A percentile compares a stretch with the other conserved stretches of the same genome.
Evolutionary conservation across 805 yeast species (phyloP).

Genomic region (Saccharomycopsis babjevae): DNA sequence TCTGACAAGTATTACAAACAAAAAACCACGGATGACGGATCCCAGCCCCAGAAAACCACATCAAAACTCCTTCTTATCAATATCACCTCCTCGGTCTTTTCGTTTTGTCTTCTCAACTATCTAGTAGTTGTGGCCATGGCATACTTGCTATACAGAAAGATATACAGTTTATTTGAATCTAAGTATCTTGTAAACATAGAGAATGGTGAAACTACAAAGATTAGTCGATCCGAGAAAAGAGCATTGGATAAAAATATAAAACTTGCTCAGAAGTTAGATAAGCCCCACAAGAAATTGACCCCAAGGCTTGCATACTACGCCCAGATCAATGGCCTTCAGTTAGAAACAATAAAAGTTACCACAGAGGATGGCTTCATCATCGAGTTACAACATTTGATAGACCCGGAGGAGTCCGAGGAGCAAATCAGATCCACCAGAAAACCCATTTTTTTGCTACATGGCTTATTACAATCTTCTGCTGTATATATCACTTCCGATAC

Average conservation of each 20-base stretch:
- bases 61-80: not conserved
- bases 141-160: not conserved
- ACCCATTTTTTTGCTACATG: conserved; percentile 77
- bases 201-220: not conserved
- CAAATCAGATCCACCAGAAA: conserved; percentile 25
- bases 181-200: not conserved
- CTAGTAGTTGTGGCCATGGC: not conserved
- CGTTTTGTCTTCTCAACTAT: not conserved
- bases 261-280: not conserved
- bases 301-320: conserved; percentile 64
- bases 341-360: conserved; percentile 47
- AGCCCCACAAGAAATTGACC: conserved; percentile 24
- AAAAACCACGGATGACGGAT: not conserved
- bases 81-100: not conserved
- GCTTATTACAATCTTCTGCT: conserved; percentile 78
- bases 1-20: not conserved
- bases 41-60: not conserved
- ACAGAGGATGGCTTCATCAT: conserved; percentile 77
- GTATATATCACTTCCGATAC: conserved; percentile 78
- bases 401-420: conserved; percentile 29
- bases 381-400: conserved; percentile 41
- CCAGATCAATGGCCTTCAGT: conserved; percentile 44
- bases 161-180: not conserved
- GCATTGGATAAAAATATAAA: not conserved
- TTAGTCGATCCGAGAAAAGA: not conserved